phyloP scores from a whole-genome alignment of 2,329 filamentous ascomycete species.

The Tympanopsis confertula region DNA sequence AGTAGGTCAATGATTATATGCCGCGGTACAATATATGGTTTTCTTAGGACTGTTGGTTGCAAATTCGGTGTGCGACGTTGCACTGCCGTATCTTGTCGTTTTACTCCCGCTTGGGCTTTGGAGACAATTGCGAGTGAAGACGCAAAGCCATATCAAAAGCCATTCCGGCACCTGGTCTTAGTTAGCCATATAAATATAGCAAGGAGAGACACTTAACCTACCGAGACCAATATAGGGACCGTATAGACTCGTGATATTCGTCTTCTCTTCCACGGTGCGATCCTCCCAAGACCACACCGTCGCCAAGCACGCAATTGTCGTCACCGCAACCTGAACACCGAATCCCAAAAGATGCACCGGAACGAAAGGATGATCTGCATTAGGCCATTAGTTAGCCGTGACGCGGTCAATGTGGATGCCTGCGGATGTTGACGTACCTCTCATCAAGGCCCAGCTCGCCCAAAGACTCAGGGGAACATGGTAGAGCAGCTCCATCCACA shows the following conservation, averaged over 20 bases:
- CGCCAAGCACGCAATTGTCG: not conserved
- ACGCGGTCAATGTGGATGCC: too few relatives aligned
- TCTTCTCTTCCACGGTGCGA: not conserved
- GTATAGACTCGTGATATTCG: not conserved
- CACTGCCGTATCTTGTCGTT: not conserved
- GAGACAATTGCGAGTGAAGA: not conserved
- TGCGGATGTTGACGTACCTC: too few relatives aligned
- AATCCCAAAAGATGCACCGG: not conserved
- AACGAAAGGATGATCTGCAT: not conserved
- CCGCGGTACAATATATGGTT: too few relatives aligned
- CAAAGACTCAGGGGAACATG: not conserved
- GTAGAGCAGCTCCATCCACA: not conserved
- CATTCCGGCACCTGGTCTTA: not conserved
- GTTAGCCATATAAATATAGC: not conserved
- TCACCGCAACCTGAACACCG: not conserved
- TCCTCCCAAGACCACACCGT: not conserved
- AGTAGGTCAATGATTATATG: too few relatives aligned
- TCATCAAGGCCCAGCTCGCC: not conserved
- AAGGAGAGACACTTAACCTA: not conserved
- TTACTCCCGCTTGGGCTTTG: not conserved
- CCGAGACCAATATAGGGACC: not conserved
- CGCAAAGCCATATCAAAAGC: not conserved
- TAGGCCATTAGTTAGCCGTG: too few relatives aligned
- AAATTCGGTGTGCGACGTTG: not conserved
- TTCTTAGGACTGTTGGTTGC: not conserved